Base-by-base conservation (phyloP, 768 basidiomycete species). In the Lentinula edodes region DNA sequence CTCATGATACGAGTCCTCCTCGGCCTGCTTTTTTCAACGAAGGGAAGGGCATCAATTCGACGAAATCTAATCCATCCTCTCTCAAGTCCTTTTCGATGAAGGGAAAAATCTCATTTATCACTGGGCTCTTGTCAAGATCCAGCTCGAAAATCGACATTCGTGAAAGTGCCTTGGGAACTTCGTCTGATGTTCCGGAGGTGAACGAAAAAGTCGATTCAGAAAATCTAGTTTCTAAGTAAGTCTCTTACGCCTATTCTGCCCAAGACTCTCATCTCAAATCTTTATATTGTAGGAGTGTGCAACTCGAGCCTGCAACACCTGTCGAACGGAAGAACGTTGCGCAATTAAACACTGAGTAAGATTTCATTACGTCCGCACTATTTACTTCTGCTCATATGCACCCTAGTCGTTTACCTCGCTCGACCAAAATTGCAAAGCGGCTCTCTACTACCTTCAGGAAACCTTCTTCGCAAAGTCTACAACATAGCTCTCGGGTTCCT, bases 71-170 rank as follows among this genome's bases (percentile, higher is more conserved):
- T 52, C 51, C 71, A 20, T 61, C 67, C 16, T 69, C 69, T 34
- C 62, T 65, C 18, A 68, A 66, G 52, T 62, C 67, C 15, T 66
- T 55, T 16, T 71, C 71, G 8, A 61, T 73, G 39, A 72, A 70
- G 54, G 34, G 63, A n/a, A 64, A 57, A 48, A 67, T 64, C 32
- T 61, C 66, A 23, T 20, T 66, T 10, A 42, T 71, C 43, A 64
- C 68, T 36, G 60, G 55, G 52, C 34, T 67, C 42, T 46, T 72
- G n/a, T 65, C 64, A 20, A 64, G 64, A 41, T 63, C 63, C n/a
- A 45, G 55, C 50, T 39, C 60, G 12, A 58, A 61, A 35, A 52
- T 65, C 48, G 16, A 52, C 23, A 16, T 50, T 38, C 32, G 58
- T 45, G 12, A 66, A 41, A 46, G 39, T 59, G 50, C 3, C 39